Percentiles rank a stretch among this genome's conserved stretches.
Conservation (phyloP, 306 rosid genomes). For the Biancaea sappan region DNA sequence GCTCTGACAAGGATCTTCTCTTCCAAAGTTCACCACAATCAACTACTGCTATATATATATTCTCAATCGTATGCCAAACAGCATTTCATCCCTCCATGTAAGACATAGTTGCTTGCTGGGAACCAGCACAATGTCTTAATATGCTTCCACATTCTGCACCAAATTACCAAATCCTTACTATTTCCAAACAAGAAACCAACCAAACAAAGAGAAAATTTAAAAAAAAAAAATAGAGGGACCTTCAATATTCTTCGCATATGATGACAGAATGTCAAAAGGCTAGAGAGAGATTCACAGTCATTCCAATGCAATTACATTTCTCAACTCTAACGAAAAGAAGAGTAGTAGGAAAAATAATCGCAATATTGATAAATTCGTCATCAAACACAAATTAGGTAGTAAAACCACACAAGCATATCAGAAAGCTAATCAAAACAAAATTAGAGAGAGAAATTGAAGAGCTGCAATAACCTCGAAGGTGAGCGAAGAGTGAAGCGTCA, state of each 20-base stretch:
- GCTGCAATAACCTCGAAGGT: no score
- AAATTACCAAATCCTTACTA: slow-evolving; percentile 14
- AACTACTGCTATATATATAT: slow-evolving; percentile 48
- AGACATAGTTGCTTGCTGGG: slow-evolving; percentile 32
- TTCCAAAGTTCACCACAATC: slow-evolving; percentile 70
- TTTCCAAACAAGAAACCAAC: not conserved
- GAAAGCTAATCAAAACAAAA: no score
- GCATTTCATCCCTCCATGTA: slow-evolving; percentile 61
- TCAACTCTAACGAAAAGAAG: no score
- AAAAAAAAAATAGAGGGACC: slow-evolving; percentile 25
- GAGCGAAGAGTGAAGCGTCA: no score
- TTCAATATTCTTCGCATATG: slow-evolving; percentile 37
- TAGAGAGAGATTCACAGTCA: no score
- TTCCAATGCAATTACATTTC: no score
- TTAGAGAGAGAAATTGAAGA: no score
- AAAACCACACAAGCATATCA: no score
- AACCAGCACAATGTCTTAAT: slow-evolving; percentile 36
- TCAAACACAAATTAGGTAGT: no score
- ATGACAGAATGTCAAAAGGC: slow-evolving; percentile 28
- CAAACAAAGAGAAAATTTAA: not conserved
- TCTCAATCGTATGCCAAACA: slow-evolving; percentile 61
- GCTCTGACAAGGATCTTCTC: slow-evolving; percentile 70
- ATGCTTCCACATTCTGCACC: slow-evolving; percentile 46
- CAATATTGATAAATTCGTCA: no score
- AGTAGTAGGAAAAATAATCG: no score